phyloP scores from a whole-genome alignment of 768 basidiomycete genomes.

The Lactarius deliciosus region DNA sequence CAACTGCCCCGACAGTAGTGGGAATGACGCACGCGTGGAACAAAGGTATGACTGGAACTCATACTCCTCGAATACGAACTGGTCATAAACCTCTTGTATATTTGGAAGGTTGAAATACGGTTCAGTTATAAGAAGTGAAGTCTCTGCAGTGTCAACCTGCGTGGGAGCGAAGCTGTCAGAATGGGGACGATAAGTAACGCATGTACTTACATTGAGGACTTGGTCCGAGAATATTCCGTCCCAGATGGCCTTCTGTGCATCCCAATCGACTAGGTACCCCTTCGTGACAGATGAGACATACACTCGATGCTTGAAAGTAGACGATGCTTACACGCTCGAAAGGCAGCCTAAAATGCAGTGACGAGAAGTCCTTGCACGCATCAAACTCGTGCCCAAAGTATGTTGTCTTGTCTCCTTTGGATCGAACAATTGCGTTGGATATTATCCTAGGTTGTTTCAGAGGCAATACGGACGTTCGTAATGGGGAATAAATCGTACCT shows the following conservation, averaged over 20 bases:
- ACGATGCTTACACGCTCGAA: constrained; percentile 74
- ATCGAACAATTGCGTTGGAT: constrained; percentile 80
- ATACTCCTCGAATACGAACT: constrained; percentile 96
- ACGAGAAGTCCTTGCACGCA: constrained; percentile 74
- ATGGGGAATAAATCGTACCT: constrained; percentile 16
- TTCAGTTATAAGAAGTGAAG: constrained; percentile 85
- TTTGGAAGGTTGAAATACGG: constrained; percentile 93
- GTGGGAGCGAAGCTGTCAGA: neutral
- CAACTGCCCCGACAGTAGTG: constrained; percentile 28
- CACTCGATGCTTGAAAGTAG: constrained; percentile 20
- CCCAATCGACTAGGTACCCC: constrained; percentile 96
- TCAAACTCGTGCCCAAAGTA: constrained; percentile 87
- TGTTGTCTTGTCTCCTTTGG: constrained; percentile 77
- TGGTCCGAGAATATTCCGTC: constrained; percentile 81
- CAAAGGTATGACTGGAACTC: constrained; percentile 84
- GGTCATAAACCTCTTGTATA: constrained; percentile 89
- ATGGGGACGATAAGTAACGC: constrained; percentile 26
- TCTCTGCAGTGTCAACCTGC: constrained; percentile 70
- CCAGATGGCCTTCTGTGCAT: constrained; percentile 92
- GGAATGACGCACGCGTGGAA: constrained; percentile 65
- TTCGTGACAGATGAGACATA: constrained; percentile 40
- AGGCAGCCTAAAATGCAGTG: constrained; percentile 78
- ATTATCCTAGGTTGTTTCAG: constrained; percentile 51
- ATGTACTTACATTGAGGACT: constrained; percentile 55
- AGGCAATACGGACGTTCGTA: neutral